A percentile compares a stretch with the other conserved stretches of the same genome.
Evolutionary conservation across 2,329 filamentous ascomycete species (phyloP).

Genomic region (Scedosporium boydii): DNA sequence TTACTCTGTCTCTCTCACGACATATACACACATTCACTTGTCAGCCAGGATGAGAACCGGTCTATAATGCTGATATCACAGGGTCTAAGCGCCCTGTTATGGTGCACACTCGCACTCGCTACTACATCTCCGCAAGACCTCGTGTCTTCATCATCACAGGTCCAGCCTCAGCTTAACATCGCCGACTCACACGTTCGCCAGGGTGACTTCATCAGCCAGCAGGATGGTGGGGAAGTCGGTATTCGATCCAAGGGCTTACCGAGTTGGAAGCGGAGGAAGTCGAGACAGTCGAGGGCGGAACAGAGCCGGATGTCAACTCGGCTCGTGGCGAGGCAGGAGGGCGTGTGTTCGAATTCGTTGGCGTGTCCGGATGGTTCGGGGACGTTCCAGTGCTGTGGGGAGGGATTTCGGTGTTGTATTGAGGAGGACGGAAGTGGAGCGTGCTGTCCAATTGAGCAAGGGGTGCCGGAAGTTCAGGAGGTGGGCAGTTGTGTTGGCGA

Average conservation of each 20-base stretch:
- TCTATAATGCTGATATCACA: slow-evolving; percentile 3
- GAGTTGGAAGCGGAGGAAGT: not conserved
- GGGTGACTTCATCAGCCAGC: not conserved
- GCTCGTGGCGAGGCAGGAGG: not conserved
- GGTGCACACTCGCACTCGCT: slow-evolving; percentile 3
- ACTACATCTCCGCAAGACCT: not conserved
- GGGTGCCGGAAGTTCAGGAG: not conserved
- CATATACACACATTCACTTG: not conserved
- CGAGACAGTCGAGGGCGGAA: not conserved
- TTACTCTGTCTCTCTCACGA: not conserved
- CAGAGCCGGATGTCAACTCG: not conserved
- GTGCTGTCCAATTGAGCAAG: not conserved
- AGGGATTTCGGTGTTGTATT: not conserved
- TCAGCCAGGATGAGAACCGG: not conserved
- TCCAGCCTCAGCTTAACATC: not conserved
- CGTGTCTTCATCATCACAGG: not conserved
- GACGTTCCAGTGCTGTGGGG: slow-evolving; percentile 3
- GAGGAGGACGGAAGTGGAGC: not conserved
- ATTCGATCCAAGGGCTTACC: not conserved
- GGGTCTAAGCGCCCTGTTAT: slow-evolving; percentile 3
- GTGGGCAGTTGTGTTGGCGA: not conserved
- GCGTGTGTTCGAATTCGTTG: not conserved
- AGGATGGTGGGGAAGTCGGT: not conserved
- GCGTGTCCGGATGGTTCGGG: not conserved
- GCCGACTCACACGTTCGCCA: not conserved